A percentile compares a stretch with the other conserved stretches of the same genome.
Evolutionary conservation across 495 filamentous ascomycete species (phyloP).

Genomic region (Pseudoneurospora amorphoporcata): DNA sequence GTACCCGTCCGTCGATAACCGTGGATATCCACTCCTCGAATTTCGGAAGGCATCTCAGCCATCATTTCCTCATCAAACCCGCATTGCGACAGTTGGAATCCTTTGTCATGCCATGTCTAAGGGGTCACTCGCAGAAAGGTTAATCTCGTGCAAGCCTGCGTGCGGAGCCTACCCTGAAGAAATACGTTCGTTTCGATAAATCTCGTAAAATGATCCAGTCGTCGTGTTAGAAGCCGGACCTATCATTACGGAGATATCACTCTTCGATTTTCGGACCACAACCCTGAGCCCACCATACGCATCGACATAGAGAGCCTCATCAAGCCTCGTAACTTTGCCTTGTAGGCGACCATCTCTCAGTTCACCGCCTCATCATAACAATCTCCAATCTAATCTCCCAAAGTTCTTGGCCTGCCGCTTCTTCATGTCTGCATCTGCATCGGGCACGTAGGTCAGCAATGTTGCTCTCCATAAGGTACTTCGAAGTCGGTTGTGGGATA

Average conservation of each 20-base stretch:
- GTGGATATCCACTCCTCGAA: neutral
- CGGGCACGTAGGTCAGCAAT: neutral
- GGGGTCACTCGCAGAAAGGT: neutral
- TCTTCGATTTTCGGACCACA: neutral
- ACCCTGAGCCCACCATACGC: neutral
- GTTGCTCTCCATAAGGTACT: neutral
- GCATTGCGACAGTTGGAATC: neutral
- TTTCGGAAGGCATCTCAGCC: neutral
- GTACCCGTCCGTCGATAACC: neutral
- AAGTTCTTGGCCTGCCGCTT: neutral
- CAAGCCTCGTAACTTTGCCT: neutral
- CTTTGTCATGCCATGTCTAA: neutral
- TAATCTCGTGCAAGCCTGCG: neutral
- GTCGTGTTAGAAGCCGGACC: neutral
- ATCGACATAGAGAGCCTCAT: neutral
- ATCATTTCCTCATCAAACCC: neutral
- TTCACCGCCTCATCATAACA: neutral
- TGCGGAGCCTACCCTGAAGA: neutral
- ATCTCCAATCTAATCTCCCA: neutral
- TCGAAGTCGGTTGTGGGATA: neutral
- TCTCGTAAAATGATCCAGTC: neutral
- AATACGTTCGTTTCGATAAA: neutral
- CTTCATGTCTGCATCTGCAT: neutral
- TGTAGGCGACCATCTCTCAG: neutral
- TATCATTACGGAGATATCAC: neutral